Base-by-base conservation (phyloP, 225 moss, liverwort and hornwort genomes). In the Physcomitrium patens region DNA sequence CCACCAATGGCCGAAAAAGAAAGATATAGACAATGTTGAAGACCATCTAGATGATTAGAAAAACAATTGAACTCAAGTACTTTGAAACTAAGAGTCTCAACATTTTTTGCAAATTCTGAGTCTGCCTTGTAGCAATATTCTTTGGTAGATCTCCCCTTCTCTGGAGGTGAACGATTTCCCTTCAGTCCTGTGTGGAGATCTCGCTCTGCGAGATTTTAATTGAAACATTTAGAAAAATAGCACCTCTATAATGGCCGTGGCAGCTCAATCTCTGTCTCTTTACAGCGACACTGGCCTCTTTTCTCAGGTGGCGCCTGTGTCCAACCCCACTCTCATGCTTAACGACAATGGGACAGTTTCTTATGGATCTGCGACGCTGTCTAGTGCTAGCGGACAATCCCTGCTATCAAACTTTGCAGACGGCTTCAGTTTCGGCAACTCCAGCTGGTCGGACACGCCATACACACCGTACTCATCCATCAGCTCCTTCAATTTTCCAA, bases 1-100 rank as follows among this genome's bases (percentile, higher is more conserved):
- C 69, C 59, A 83, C 79, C 69, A 83, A 83, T 83, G 83, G 83
- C 83, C 79, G 83, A 80, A 65, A 83, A 79, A 77, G 83, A 83
- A 80, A 77, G 83, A 79, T 73, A 79, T 22, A 0, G 37, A 1
- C 70, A 76, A 75, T 8, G 31, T 56, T 8, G 20, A 74, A 66
- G 43, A 70, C 74, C 48, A 68, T 74, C 59, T 77, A 58, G 74
- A 57, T 49, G 49, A 53, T 7, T 37, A 24, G 31, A 37, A 7
- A 37, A 37, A 4, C 31, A 0, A 37, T 37, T 37, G 7, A 37
- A 37, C 31, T 4, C 5, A 37, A 7, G 4, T 37, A 7, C 5
- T 37, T 3, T 37, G 31, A 4, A 37, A 37, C 31, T 37, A 1
- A 24, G 24, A 24, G 24, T 24, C 54, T 73, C 17, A 67, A 52